A percentile compares a stretch with the other conserved stretches of the same genome.
These are phyloP conservation scores for Rachicladosporium sp. DNA, from an alignment of 2,329 filamentous ascomycete genomes.

Conservation along the genomic window DNA sequence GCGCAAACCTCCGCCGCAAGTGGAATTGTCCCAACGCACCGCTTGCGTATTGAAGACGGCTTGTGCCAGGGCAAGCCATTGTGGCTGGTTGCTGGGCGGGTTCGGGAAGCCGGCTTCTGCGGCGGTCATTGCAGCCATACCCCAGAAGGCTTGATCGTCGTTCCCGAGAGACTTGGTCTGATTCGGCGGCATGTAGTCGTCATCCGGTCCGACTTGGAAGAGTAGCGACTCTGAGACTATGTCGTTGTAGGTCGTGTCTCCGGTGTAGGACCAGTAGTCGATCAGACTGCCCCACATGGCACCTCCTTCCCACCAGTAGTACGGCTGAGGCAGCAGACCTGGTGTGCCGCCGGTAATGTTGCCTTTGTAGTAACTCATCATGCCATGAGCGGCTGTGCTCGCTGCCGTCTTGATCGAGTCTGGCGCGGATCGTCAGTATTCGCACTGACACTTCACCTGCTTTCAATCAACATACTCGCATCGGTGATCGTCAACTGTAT, in stretches of 20 bases:
- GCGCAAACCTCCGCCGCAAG: slow-evolving; percentile 28
- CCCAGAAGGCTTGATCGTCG: slow-evolving; percentile 49
- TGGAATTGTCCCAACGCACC: slow-evolving; percentile 24
- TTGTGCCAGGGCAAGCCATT: slow-evolving; percentile 33
- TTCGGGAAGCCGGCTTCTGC: slow-evolving; percentile 38
- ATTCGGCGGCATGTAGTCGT: slow-evolving; percentile 45
- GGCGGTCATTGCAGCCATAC: slow-evolving; percentile 41
- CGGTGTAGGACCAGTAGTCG: slow-evolving; percentile 59
- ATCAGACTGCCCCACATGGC: slow-evolving; percentile 53
- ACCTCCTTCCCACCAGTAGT: slow-evolving; percentile 62
- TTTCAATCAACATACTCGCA: slow-evolving; percentile 1
- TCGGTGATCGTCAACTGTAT: slow-evolving; percentile 5
- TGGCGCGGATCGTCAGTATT: neutral
- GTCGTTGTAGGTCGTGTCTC: slow-evolving; percentile 50
- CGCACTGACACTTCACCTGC: neutral
- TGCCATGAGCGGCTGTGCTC: slow-evolving; percentile 31
- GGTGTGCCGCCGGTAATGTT: slow-evolving; percentile 39
- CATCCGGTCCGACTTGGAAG: slow-evolving; percentile 45
- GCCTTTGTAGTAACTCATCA: slow-evolving; percentile 42
- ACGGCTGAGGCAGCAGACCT: slow-evolving; percentile 49
- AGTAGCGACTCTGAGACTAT: slow-evolving; percentile 45
- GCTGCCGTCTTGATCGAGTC: slow-evolving; percentile 35
- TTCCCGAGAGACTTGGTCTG: slow-evolving; percentile 30
- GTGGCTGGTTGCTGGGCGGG: slow-evolving; percentile 27
- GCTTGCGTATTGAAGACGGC: slow-evolving; percentile 29